These are phyloP conservation scores for Protomyces gravidus DNA, from an alignment of 1,139 yeast species.

Conservation along the genomic window DNA sequence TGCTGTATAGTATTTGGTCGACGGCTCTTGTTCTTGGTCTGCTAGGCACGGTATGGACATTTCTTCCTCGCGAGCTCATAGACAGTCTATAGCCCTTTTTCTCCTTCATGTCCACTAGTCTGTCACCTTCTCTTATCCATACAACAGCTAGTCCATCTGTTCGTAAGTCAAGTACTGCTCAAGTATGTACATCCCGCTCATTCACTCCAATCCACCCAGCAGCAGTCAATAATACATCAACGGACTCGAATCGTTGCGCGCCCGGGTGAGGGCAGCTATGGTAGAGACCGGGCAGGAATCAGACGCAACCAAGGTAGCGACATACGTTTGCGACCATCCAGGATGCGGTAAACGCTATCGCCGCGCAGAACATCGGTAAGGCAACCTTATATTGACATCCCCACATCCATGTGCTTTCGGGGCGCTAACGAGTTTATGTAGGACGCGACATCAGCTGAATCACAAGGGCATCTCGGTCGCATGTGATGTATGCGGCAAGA, in stretches of 20 bases:
- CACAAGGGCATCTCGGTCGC: constrained; percentile 3
- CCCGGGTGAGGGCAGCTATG: too few relatives aligned
- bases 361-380: neutral
- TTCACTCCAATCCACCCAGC: too few relatives aligned
- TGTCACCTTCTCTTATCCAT: too few relatives aligned
- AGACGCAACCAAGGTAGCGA: neutral
- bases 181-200: too few relatives aligned
- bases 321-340: neutral
- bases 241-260: too few relatives aligned
- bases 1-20: constrained; percentile 7
- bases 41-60: constrained; percentile 24
- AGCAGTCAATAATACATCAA: too few relatives aligned
- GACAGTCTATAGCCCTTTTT: neutral
- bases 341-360: constrained; percentile 1
- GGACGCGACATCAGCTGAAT: constrained; percentile 11
- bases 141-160: too few relatives aligned
- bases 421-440: neutral
- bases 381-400: too few relatives aligned
- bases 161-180: too few relatives aligned
- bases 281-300: too few relatives aligned
- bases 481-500: neutral
- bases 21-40: constrained; percentile 10
- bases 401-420: too few relatives aligned
- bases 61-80: constrained; percentile 16
- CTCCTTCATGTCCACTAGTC: too few relatives aligned